A percentile compares a stretch with the other conserved stretches of the same genome.
Evolutionary conservation across 306 rosid genomes (phyloP).

Genomic region (Cucurbita ficifolia): DNA sequence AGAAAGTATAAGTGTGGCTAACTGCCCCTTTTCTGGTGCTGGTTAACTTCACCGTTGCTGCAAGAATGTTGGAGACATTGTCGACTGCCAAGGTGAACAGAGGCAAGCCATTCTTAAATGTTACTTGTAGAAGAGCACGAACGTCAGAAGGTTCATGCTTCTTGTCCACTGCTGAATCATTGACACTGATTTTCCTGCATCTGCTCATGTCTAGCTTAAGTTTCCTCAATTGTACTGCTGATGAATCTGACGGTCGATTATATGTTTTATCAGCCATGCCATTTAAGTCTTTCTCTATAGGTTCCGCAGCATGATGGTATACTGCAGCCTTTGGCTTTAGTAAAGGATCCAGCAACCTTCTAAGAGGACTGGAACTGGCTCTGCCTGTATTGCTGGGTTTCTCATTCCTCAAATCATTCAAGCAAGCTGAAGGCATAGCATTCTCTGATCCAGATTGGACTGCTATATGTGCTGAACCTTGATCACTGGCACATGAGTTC

Average conservation of each 20-base stretch:
- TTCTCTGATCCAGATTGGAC: slow-evolving; percentile 28
- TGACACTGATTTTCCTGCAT: slow-evolving; percentile 28
- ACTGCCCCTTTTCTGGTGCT: slow-evolving; percentile 29
- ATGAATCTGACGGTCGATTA: slow-evolving; percentile 14
- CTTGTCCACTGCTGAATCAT: slow-evolving; percentile 29
- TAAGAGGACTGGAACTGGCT: slow-evolving; percentile 75
- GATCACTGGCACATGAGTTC: slow-evolving; percentile 26
- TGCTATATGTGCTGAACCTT: slow-evolving; percentile 19
- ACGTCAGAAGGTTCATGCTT: slow-evolving; percentile 29
- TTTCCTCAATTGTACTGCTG: slow-evolving; percentile 28
- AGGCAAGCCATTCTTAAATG: slow-evolving; percentile 73
- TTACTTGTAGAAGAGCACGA: slow-evolving; percentile 69
- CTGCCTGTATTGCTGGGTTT: slow-evolving; percentile 30
- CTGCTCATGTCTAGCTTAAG: slow-evolving; percentile 36
- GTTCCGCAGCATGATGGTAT: slow-evolving; percentile 26
- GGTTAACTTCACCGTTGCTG: slow-evolving; percentile 60
- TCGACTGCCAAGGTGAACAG: slow-evolving; percentile 76
- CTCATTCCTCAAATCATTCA: slow-evolving; percentile 33
- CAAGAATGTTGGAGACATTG: slow-evolving; percentile 57
- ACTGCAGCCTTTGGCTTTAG: slow-evolving; percentile 53
- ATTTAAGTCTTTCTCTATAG: slow-evolving; percentile 25
- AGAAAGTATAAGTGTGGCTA: slow-evolving; percentile 48
- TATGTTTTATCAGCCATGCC: slow-evolving; percentile 29
- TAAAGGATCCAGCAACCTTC: slow-evolving; percentile 77
- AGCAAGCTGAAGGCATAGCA: slow-evolving; percentile 20